Evolutionary conservation across 352 stramenopile species (phyloP).

Genomic region (Phytophthora colocasiae): DNA sequence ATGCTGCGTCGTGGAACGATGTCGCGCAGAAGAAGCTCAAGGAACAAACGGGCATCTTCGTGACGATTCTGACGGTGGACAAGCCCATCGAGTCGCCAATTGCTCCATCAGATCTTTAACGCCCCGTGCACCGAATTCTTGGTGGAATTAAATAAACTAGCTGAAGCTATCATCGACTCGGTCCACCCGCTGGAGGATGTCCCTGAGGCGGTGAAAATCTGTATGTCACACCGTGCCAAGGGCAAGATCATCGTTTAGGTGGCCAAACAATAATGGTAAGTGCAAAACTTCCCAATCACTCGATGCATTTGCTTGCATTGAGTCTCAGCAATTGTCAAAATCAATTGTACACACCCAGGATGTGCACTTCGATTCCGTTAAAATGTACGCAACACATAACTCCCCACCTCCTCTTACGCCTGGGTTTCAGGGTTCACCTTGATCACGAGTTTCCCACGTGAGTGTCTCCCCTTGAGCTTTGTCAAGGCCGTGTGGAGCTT

Average conservation of each 20-base stretch:
- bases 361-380: no score
- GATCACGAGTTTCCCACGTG: constrained; percentile 63
- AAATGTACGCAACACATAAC: no score
- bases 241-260: constrained; percentile 77
- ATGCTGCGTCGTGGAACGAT: constrained; percentile 38
- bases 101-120: constrained; percentile 27
- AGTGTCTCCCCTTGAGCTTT: constrained; percentile 49
- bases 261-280: constrained; percentile 18
- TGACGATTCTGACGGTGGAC: constrained; percentile 40
- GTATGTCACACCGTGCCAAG: constrained; percentile 56
- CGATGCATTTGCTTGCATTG: no score
- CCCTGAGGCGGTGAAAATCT: constrained; percentile 52
- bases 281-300: not conserved
- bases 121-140: constrained; percentile 24
- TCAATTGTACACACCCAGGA: no score
- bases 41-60: constrained; percentile 41
- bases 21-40: constrained; percentile 47
- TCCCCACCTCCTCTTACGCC: constrained; percentile 1
- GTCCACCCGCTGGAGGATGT: constrained; percentile 12
- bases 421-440: constrained; percentile 24
- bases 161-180: constrained; percentile 47
- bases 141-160: constrained; percentile 39
- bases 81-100: constrained; percentile 66
- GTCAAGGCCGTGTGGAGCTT: constrained; percentile 43
- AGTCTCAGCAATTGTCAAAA: no score